Evolutionary conservation across 257 asterid genomes (phyloP), one percentile per base, ranked within the genome.

Genomic region (Hygrophila difformis): DNA sequence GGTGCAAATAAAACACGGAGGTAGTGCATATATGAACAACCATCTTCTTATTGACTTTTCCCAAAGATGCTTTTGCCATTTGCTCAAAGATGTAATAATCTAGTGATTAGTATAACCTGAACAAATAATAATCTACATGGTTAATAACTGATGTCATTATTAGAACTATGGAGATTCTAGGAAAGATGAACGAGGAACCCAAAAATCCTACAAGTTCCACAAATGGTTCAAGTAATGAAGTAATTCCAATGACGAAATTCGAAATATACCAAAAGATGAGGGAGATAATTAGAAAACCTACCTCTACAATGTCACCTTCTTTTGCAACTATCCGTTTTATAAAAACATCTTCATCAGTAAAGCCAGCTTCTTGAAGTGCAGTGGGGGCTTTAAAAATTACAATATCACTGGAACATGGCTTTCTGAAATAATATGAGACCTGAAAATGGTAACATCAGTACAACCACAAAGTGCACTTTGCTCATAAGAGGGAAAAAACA

Each of bases 321-420:
- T 76, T 88, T 26, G 97, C 97, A 53, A 88, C 77, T 58, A 88
- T 66, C 53, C 95, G 78, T 71, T 88, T 88, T 29, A 88, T 84
- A 40, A 88, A 88, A 35, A 84, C 97, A 71, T 88, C 95, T 4
- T 75, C 94, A 67, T 88, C 94, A 0, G 93, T 76, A 73, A 81
- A 88, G 43, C 97, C 97, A 33, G 79, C 89, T 57, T 88, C 89
- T 75, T 84, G 97, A 56, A 88, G 97, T 48, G 75, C 93, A 0
- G 97, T 95, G 12, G 95, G 97, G 67, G 93, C 78, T 70, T 78
- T 88, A 47, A 88, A 88, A 44, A 88, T 88, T 9, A 88, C 94
- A 21, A 88, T 57, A 60, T 84, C 97, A 55, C 81, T 84, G 3
- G 94, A 77, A 64, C 97, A 84, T 6, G 97, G 97, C 68, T 69